A percentile compares a stretch with the other conserved stretches of the same genome.
Evolutionary conservation across 129 eudicot genomes (phyloP).

Genomic region (Mikania micrantha): DNA sequence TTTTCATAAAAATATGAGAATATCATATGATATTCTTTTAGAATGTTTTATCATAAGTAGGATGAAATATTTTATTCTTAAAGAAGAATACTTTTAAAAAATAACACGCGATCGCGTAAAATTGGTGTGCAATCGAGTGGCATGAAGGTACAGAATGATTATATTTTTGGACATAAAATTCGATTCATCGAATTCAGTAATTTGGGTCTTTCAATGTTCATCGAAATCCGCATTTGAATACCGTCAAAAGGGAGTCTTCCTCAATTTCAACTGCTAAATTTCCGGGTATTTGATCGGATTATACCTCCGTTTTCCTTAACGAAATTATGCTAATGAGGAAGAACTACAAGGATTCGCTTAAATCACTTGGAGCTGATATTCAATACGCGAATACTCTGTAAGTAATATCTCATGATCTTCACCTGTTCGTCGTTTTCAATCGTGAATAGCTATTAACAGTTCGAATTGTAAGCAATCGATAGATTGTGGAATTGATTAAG

Average conservation of each 20-base stretch:
- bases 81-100: not conserved
- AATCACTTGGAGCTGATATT: slow-evolving; percentile 72
- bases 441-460: too few relatives aligned
- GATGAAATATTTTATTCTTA: not conserved
- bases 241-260: not conserved
- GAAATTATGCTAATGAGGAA: slow-evolving; percentile 33
- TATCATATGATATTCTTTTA: too few relatives aligned
- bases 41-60: too few relatives aligned
- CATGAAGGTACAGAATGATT: slow-evolving; percentile 8
- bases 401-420: slow-evolving; percentile 4
- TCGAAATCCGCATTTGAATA: slow-evolving; percentile 13
- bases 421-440: not conserved
- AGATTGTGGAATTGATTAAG: not conserved
- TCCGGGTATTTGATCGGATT: slow-evolving; percentile 10
- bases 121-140: slow-evolving; percentile 16
- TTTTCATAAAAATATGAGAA: too few relatives aligned
- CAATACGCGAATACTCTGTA: slow-evolving; percentile 67
- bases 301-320: not conserved
- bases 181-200: slow-evolving; percentile 17
- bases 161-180: not conserved
- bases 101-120: not conserved
- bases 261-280: not conserved
- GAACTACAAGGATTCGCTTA: slow-evolving; percentile 57
- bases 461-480: too few relatives aligned
- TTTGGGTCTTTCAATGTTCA: slow-evolving; percentile 15